Evolutionary conservation across 768 basidiomycete genomes (phyloP).

Genomic region (Agrocybe pediades): DNA sequence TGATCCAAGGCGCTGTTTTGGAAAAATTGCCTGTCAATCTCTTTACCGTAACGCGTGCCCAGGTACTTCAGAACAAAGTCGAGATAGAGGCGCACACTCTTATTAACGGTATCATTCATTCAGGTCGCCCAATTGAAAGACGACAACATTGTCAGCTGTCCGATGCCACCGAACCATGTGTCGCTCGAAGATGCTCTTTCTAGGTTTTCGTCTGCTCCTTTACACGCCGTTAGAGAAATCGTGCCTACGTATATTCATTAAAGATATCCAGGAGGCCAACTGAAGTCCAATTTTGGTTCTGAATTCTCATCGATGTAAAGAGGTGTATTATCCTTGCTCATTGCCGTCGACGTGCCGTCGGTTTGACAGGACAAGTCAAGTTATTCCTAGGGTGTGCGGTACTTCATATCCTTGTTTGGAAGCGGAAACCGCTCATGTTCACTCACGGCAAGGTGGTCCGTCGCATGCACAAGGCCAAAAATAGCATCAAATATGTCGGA

Average conservation of each 20-base stretch:
- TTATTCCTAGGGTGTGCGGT: not conserved
- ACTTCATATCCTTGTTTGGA: not conserved
- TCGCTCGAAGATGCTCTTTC: slow-evolving; percentile 41
- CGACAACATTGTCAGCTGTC: slow-evolving; percentile 54
- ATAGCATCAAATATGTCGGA: not conserved
- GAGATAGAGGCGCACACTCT: not conserved
- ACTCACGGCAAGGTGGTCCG: not conserved
- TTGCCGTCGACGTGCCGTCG: not conserved
- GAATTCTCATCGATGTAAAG: not conserved
- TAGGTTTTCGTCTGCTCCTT: slow-evolving; percentile 32
- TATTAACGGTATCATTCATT: not conserved
- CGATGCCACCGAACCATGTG: slow-evolving; percentile 25
- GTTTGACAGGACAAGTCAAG: too few relatives aligned
- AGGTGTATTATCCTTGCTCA: not conserved
- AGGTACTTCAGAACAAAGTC: slow-evolving; percentile 42
- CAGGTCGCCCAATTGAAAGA: slow-evolving; percentile 63
- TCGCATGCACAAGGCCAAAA: not conserved
- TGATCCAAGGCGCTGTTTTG: slow-evolving; percentile 63
- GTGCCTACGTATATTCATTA: slow-evolving; percentile 54
- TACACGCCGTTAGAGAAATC: slow-evolving; percentile 53
- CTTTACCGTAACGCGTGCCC: slow-evolving; percentile 70
- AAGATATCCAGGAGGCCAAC: too few relatives aligned
- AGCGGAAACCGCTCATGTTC: not conserved
- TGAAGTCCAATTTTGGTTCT: not conserved
- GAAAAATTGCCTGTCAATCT: slow-evolving; percentile 64